A percentile compares a stretch with the other conserved stretches of the same genome.
Evolutionary conservation across 2,329 filamentous ascomycete genomes (phyloP).

Genomic region (Lanzia echinophila): DNA sequence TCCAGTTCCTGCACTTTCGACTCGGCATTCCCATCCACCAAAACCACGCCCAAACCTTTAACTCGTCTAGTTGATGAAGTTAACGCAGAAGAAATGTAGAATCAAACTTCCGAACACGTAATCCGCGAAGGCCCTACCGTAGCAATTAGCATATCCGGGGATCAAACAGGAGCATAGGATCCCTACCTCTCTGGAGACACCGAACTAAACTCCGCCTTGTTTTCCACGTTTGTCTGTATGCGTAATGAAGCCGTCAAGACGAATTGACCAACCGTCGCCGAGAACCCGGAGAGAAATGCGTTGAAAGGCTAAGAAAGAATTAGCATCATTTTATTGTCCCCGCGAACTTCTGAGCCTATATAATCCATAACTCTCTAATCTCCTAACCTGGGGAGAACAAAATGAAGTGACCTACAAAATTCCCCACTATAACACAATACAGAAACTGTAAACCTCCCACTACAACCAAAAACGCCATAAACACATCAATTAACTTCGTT

Average conservation of each 20-base stretch:
- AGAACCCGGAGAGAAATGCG: conserved; percentile 93
- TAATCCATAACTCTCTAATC: conserved; percentile 2
- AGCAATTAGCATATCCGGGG: conserved; percentile 14
- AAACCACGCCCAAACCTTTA: too few relatives aligned
- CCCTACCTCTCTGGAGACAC: conserved; percentile 74
- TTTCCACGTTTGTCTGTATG: conserved; percentile 83
- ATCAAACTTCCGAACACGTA: conserved; percentile 92
- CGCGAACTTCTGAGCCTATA: neutral
- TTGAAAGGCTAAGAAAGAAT: conserved; percentile 76
- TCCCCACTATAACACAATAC: conserved; percentile 87
- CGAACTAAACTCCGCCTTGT: conserved; percentile 68
- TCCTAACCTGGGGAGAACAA: neutral
- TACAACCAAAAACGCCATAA: conserved; percentile 79
- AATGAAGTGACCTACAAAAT: conserved; percentile 65
- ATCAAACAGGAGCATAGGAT: neutral
- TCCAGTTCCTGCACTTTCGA: conserved; percentile 10
- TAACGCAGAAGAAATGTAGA: conserved; percentile 97
- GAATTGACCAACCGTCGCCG: conserved; percentile 92
- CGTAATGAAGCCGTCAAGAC: conserved; percentile 82
- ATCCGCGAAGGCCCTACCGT: conserved; percentile 81
- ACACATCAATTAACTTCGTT: conserved; percentile 84
- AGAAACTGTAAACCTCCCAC: conserved; percentile 88
- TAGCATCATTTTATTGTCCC: neutral
- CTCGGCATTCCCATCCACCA: neutral
- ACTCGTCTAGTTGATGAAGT: conserved; percentile 85